phyloP scores from a whole-genome alignment of 192 early-diverging fungal species.

The Entophlyctis luteolus region DNA sequence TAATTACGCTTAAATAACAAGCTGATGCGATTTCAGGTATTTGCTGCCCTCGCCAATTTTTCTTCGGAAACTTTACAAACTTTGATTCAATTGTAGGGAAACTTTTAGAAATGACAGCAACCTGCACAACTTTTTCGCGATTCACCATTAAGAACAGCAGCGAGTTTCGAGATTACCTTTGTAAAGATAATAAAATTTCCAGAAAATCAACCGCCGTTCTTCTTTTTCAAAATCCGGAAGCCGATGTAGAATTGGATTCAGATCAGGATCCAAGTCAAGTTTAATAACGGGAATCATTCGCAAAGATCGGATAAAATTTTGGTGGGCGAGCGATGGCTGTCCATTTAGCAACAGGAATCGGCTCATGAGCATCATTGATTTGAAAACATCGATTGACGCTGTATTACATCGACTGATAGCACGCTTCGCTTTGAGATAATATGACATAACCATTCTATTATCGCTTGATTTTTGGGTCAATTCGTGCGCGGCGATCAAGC shows the following conservation, averaged over 20 bases:
- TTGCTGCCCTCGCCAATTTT: not conserved
- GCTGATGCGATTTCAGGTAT: not conserved
- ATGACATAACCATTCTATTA: no score
- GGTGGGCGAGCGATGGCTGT: not conserved
- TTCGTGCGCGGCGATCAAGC: no score
- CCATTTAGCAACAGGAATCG: not conserved
- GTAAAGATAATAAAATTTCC: not conserved
- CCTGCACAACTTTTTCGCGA: not conserved
- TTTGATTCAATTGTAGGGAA: not conserved
- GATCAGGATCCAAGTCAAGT: not conserved
- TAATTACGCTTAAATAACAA: not conserved
- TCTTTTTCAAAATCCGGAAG: not conserved
- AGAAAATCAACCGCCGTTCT: not conserved
- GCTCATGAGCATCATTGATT: not conserved
- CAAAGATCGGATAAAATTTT: not conserved
- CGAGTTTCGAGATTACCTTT: not conserved
- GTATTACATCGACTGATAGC: no score
- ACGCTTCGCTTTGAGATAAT: no score
- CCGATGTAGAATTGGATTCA: not conserved
- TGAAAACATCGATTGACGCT: no score
- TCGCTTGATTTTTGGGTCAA: no score
- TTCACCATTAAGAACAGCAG: not conserved
- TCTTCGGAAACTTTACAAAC: not conserved
- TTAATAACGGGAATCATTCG: not conserved
- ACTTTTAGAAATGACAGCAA: not conserved